Conservation (phyloP, 345 rosid genomes). For the Arabidopsis arenosa region DNA sequence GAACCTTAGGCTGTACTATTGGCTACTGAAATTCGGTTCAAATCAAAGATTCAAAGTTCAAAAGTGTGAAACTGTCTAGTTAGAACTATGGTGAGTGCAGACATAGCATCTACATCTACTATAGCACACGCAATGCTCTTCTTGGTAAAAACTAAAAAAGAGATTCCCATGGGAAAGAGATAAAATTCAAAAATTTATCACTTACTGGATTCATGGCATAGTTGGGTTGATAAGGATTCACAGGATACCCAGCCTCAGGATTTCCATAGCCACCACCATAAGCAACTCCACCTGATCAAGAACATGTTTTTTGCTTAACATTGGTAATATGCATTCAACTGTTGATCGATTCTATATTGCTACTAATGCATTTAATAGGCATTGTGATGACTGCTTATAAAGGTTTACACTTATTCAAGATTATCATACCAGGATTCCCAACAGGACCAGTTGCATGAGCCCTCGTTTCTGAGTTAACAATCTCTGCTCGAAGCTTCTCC, state of each 20-base stretch:
- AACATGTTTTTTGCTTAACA: slow-evolving; percentile 3
- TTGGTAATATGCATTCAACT: slow-evolving; percentile 25
- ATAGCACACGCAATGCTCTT: not conserved
- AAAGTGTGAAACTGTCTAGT: slow-evolving; percentile 11
- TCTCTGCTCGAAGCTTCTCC: slow-evolving; percentile 96
- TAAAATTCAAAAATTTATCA: slow-evolving; percentile 11
- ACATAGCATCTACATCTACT: slow-evolving; percentile 2
- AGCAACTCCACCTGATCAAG: slow-evolving; percentile 53
- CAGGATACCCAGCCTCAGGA: slow-evolving; percentile 73
- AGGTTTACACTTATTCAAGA: slow-evolving; percentile 6
- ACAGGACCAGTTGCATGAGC: slow-evolving; percentile 60
- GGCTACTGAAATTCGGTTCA: slow-evolving; percentile 15
- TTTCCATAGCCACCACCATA: slow-evolving; percentile 65
- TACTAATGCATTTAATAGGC: not conserved
- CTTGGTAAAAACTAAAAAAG: not conserved
- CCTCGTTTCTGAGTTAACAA: slow-evolving; percentile 85
- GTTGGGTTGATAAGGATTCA: slow-evolving; percentile 64
- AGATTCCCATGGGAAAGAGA: not conserved
- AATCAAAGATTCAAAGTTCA: slow-evolving; percentile 20
- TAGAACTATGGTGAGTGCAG: slow-evolving; percentile 6
- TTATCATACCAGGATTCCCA: slow-evolving; percentile 55
- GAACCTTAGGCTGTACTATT: slow-evolving; percentile 12
- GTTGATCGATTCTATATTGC: not conserved
- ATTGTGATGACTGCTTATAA: slow-evolving; percentile 17
- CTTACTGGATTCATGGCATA: slow-evolving; percentile 90